phyloP scores from a whole-genome alignment of 2,329 filamentous ascomycete genomes.

The Talaromyces piceae region DNA sequence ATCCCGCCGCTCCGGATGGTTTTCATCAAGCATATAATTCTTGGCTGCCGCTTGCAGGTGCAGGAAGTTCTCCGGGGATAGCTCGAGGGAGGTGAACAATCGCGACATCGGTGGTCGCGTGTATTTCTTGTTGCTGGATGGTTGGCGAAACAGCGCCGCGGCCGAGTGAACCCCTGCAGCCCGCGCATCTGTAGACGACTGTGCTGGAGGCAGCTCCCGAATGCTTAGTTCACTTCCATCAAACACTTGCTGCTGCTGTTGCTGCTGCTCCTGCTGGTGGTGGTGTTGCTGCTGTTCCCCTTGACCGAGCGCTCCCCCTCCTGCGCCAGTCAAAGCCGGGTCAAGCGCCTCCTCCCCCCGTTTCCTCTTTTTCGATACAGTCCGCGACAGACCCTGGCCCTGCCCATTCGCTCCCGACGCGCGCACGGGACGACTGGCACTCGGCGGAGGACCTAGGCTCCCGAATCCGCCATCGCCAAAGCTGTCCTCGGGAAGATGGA shows the following conservation, averaged over 20 bases:
- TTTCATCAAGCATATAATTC: conserved; percentile 49
- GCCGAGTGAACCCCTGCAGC: conserved; percentile 47
- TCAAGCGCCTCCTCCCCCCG: conserved; percentile 33
- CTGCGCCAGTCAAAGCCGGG: conserved; percentile 24
- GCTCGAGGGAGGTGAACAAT: conserved; percentile 48
- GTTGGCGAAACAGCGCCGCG: conserved; percentile 46
- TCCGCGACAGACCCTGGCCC: conserved; percentile 23
- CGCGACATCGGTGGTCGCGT: conserved; percentile 53
- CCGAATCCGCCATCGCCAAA: conserved; percentile 31
- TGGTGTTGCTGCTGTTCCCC: background rate
- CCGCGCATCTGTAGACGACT: conserved; percentile 36
- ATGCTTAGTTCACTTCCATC: conserved; percentile 28
- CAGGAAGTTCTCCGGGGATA: conserved; percentile 50
- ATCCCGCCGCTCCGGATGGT: conserved; percentile 48
- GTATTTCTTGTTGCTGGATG: conserved; percentile 47
- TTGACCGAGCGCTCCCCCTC: background rate
- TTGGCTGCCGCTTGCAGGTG: conserved; percentile 51
- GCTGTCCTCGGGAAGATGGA: conserved; percentile 34
- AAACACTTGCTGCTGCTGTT: conserved; percentile 18
- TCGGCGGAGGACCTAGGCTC: conserved; percentile 15
- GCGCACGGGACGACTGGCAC: conserved; percentile 19
- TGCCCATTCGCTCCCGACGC: conserved; percentile 22
- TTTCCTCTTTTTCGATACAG: conserved; percentile 35
- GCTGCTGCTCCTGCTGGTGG: conserved; percentile 2
- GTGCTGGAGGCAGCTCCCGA: conserved; percentile 28